Evolutionary conservation across 2,329 filamentous ascomycete genomes (phyloP).

Genomic region (Sporothrix sp.): DNA sequence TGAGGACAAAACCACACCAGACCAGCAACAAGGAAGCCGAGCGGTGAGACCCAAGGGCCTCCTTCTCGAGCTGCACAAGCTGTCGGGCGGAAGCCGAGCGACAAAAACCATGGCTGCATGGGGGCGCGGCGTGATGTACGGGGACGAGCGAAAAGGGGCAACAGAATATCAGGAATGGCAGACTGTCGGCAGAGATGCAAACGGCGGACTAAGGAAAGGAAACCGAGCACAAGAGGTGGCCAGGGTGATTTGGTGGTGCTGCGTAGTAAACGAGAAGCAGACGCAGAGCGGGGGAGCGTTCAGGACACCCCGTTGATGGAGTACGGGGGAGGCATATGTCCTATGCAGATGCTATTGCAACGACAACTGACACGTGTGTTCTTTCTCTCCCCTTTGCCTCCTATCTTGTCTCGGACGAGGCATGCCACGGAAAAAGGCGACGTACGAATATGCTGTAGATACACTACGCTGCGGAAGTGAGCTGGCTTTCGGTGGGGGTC

Average conservation of each 20-base stretch:
- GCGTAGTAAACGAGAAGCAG: too few species aligned
- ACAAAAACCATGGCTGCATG: not conserved
- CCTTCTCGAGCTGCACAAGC: constrained; percentile 3
- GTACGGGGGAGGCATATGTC: not conserved
- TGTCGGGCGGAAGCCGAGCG: not conserved
- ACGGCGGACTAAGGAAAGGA: not conserved
- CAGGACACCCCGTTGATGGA: not conserved
- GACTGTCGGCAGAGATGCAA: not conserved
- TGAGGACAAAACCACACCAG: too few species aligned
- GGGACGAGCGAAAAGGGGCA: too few species aligned
- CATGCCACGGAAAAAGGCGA: too few species aligned
- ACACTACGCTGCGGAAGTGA: too few species aligned
- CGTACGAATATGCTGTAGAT: too few species aligned
- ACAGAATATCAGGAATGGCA: not conserved
- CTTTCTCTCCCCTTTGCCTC: not conserved
- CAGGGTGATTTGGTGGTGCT: too few species aligned
- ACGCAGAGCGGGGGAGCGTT: not conserved
- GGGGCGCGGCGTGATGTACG: not conserved
- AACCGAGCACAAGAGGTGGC: too few species aligned
- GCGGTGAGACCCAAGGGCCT: constrained; percentile 2
- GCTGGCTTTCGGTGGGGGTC: constrained; percentile 1
- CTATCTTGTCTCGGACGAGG: too few species aligned
- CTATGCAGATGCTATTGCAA: not conserved
- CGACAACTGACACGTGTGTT: not conserved
- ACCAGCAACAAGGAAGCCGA: not conserved